Conservation (phyloP, 352 stramenopile genomes). For the Thalassiosira pacifica region DNA sequence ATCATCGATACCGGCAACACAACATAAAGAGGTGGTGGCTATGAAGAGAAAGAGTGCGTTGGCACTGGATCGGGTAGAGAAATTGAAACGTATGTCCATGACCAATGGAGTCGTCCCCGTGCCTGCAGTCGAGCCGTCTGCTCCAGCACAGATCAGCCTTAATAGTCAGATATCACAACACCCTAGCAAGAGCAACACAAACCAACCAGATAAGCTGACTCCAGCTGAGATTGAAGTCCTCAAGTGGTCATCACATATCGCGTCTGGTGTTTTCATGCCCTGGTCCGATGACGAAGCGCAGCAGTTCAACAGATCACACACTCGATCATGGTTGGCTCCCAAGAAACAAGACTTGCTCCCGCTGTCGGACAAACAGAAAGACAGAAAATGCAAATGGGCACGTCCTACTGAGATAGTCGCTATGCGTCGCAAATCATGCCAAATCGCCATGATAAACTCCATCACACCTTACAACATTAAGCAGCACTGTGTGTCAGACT, state of each 20-base stretch:
- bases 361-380: conserved; percentile 74
- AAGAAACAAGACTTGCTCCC: conserved; percentile 57
- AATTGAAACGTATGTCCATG: conserved; percentile 62
- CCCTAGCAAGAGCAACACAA: background rate
- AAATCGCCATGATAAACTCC: conserved; percentile 67
- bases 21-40: conserved; percentile 21
- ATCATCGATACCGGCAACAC: background rate
- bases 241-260: conserved; percentile 69
- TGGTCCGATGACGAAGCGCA: conserved; percentile 79
- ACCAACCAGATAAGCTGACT: conserved; percentile 40
- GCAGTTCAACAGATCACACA: conserved; percentile 33
- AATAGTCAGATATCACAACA: conserved; percentile 3
- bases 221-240: conserved; percentile 77
- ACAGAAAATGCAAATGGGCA: conserved; percentile 74
- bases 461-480: conserved; percentile 80
- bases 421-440: conserved; percentile 39
- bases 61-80: conserved; percentile 73
- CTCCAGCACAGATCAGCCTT: conserved; percentile 1
- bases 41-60: conserved; percentile 62
- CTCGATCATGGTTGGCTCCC: conserved; percentile 62
- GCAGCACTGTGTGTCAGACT: conserved; percentile 84
- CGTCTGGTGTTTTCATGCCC: conserved; percentile 76
- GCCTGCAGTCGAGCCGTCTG: background rate
- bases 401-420: conserved; percentile 76
- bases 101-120: conserved; percentile 10